These are phyloP conservation scores for Pseudogymnoascus sp. DNA, from an alignment of 2,329 filamentous ascomycete genomes.

Conservation along the genomic window DNA sequence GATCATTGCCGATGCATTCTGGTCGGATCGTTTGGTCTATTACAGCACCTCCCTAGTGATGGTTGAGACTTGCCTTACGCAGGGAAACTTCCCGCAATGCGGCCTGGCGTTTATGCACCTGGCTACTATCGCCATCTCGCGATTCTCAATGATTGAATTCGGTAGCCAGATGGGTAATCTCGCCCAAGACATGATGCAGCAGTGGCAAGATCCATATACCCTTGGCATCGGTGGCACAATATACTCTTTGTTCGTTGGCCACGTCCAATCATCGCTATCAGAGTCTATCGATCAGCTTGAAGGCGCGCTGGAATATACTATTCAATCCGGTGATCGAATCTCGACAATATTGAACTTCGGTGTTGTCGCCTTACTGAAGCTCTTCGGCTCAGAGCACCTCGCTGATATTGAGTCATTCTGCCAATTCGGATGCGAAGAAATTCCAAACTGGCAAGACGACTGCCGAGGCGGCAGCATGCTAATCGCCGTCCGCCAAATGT, in stretches of 20 bases:
- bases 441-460: constrained; percentile 63
- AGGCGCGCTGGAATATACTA: constrained; percentile 55
- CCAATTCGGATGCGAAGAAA: constrained; percentile 63
- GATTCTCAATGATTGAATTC: constrained; percentile 63
- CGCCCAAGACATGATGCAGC: constrained; percentile 55
- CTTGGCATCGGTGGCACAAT: constrained; percentile 61
- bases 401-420: constrained; percentile 62
- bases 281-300: constrained; percentile 53
- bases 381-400: constrained; percentile 62
- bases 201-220: constrained; percentile 54
- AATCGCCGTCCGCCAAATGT: constrained; percentile 55
- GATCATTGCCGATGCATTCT: constrained; percentile 61
- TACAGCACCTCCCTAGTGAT: constrained; percentile 62
- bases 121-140: constrained; percentile 55
- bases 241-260: constrained; percentile 61
- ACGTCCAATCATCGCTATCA: constrained; percentile 55
- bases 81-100: constrained; percentile 60
- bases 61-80: constrained; percentile 54
- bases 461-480: constrained; percentile 63
- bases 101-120: constrained; percentile 60
- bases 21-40: constrained; percentile 63
- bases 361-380: constrained; percentile 54
- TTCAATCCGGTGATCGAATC: constrained; percentile 60
- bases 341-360: constrained; percentile 65
- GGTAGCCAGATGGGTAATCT: constrained; percentile 56